Conservation (phyloP, 176 grass and related monocot species). For the Phragmites australis region DNA sequence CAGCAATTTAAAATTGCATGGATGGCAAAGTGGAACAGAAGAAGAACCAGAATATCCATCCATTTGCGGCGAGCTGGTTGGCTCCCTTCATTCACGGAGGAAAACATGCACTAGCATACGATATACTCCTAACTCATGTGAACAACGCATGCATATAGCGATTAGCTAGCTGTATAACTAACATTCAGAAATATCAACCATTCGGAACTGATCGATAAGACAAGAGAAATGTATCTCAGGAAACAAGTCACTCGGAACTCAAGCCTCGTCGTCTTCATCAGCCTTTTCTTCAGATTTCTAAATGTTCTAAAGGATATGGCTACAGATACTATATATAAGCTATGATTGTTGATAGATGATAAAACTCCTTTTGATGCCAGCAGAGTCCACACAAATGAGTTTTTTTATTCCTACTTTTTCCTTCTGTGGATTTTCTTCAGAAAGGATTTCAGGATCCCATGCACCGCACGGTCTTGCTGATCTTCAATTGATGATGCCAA, state of each 20-base stretch:
- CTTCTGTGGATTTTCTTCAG: constrained; percentile 43
- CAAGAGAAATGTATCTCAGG: not conserved
- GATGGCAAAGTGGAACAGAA: not conserved
- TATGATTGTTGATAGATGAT: not conserved
- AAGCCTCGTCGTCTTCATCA: not conserved
- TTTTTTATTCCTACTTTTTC: constrained; percentile 16
- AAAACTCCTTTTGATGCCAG: not conserved
- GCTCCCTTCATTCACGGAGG: constrained; percentile 32
- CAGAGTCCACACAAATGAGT: not conserved
- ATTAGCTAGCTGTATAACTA: not conserved
- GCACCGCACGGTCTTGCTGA: constrained; percentile 14
- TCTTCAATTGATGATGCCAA: constrained; percentile 35
- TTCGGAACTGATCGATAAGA: not conserved
- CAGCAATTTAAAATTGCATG: not conserved
- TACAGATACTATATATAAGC: not conserved
- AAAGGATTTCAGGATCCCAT: constrained; percentile 33
- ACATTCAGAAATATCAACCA: constrained; percentile 3
- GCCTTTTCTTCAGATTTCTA: not conserved
- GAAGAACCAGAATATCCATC: not conserved
- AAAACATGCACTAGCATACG: constrained; percentile 5
- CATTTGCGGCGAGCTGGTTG: not conserved
- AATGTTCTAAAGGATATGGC: not conserved
- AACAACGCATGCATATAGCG: not conserved
- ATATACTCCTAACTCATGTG: not conserved
- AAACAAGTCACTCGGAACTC: constrained; percentile 6